Percentiles rank a stretch among this genome's conserved stretches.
Evolutionary conservation across 228 moss, liverwort and hornwort species (phyloP).

Genomic region (Sphagnum magellanicum): DNA sequence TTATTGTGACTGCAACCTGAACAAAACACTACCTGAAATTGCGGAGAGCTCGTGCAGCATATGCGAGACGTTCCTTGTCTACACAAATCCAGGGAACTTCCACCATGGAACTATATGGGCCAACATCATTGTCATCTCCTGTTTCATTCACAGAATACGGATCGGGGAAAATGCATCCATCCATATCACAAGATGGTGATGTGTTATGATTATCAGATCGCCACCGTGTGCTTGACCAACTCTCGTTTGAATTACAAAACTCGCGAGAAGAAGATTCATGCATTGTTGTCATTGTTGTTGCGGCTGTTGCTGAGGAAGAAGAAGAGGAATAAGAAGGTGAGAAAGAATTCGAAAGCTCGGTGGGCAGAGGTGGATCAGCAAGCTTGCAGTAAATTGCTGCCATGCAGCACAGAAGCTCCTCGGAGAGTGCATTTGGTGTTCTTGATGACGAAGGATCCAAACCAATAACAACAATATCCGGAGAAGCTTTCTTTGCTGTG

Average conservation of each 20-base stretch:
- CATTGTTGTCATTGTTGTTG: too few relatives aligned
- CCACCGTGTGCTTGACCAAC: conserved; percentile 74
- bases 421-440: conserved; percentile 52
- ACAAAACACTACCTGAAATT: conserved; percentile 49
- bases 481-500: too few relatives aligned
- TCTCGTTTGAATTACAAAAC: conserved; percentile 26
- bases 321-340: conserved; percentile 67
- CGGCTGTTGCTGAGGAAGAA: conserved; percentile 25
- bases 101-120: conserved; percentile 61
- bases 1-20: too few relatives aligned
- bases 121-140: conserved; percentile 28
- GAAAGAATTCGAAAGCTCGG: conserved; percentile 21
- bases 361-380: conserved; percentile 65
- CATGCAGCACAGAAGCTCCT: conserved; percentile 85
- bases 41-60: conserved; percentile 76
- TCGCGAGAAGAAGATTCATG: conserved; percentile 45
- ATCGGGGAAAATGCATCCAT: conserved; percentile 20
- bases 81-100: conserved; percentile 96
- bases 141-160: conserved; percentile 25
- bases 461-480: too few relatives aligned
- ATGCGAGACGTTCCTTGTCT: conserved; percentile 75
- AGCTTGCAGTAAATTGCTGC: conserved; percentile 91
- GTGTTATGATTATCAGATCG: conserved; percentile 14
- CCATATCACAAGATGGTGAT: conserved; percentile 13
- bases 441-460: background rate